Evolutionary conservation across 345 rosid species (phyloP), one percentile per base, ranked within the genome.

Genomic region (Alliaria petiolata): DNA sequence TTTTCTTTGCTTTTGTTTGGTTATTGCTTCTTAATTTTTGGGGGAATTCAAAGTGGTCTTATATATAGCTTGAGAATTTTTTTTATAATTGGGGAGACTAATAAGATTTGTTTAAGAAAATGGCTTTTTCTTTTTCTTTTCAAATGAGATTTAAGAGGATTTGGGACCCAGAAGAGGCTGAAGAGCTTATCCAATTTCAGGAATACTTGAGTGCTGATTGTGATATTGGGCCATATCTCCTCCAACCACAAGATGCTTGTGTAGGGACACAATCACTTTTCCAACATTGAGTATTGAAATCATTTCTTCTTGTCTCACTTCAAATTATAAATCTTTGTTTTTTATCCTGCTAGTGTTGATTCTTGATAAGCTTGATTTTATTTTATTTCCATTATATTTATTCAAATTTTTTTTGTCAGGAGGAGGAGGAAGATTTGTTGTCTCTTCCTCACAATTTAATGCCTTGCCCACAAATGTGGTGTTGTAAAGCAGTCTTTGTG

Each of bases 161-260:
- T 74, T 59, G 59, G 74, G 79, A 36, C 62, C 79, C 69, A 52
- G 5, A 36, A 42, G n/a, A 22, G 25, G 1, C 3, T 22, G 25
- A 22, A 1, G 57, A 54, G 58, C 75, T 75, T 75, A 62, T 75
- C 65, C 74, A 63, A 13, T 28, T 36, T 69, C 15, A 62, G 40
- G 59, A 74, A 50, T 62, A 15, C 15, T 17, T 62, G 30, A 69
- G 75, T 76, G 79, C n/a, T 69, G 15, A 62, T 54, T 75, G 8
- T 69, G 34, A 64, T 55, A 22, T 25, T 59, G 31, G 66, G 52
- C 67, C 68, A 67, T 43, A 69, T 46, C 51, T 62, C 55, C 17
- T 58, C 44, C 74, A 45, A 69, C 65, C 72, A 76, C 47, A 68
- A 62, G 65, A 76, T 76, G 70, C 70, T 69, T 65, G 62, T 66